Evolutionary conservation across 345 rosid genomes (phyloP), one percentile per base, ranked within the genome.

Genomic region (Populus simonii): DNA sequence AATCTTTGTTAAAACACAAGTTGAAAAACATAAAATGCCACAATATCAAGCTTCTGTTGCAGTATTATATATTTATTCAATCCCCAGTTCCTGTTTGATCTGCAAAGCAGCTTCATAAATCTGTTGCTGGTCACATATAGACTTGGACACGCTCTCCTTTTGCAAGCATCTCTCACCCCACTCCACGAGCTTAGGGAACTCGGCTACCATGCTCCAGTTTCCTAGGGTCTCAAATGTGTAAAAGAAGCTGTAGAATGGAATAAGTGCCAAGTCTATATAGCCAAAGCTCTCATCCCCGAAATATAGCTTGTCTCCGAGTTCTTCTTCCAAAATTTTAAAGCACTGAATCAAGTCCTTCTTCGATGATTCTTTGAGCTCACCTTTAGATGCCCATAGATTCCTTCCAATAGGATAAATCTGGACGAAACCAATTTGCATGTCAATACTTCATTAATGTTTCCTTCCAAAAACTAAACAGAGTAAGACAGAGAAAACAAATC

Each of bases 231-330:
- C 78, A 27, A 51, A 73, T 11, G 77, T 6, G 33, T 79, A 61
- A 41, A 79, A 73, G 12, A 43, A 27, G 57, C 27, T 27, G 66
- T 68, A 43, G 36, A 55, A 57, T 12, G 81, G 74, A 15, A 68
- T 3, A 2, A 79, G 43, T 23, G 78, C 68, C 5, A 79, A 25
- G 69, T 79, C 82, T 22, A 79, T 70, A 57, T 39, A 74, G 5
- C 78, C 78, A 20, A 74, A 27, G 31, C 25, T n/a, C 6, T 74
- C 82, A 18, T 70, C 78, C 29, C 78, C 71, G 13, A 45, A 74
- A 39, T 63, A 74, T 0, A 71, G 61, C 31, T 74, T 74, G 9
- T 31, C 33, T 2, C 78, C 78, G 0, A 74, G 71, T 10, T 74
- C 63, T 66, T 68, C 77, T 68, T 79, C 78, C 62, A 79, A 5